These are phyloP conservation scores for Draba incana DNA, from an alignment of 345 rosid species.

Conservation along the genomic window DNA sequence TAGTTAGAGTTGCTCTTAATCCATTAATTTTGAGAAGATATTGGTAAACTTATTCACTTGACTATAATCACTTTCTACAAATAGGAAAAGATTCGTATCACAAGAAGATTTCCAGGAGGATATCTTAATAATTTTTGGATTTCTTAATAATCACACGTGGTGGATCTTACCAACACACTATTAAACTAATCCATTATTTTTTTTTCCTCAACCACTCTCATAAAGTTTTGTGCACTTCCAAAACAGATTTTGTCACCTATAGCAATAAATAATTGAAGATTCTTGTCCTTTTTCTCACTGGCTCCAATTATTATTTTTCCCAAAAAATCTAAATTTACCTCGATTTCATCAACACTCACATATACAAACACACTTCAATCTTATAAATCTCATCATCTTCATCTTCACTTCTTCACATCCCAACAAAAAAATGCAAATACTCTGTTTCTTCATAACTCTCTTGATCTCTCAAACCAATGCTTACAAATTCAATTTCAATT, in stretches of 20 bases:
- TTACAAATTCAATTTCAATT: conserved; percentile 31
- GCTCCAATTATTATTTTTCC: background rate
- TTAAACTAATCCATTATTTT: background rate
- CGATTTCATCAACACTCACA: conserved; percentile 21
- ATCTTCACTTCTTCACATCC: conserved; percentile 3
- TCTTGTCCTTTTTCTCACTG: background rate
- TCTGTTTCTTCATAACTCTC: conserved; percentile 19
- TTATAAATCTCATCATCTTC: conserved; percentile 25
- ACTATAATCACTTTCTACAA: too few species aligned
- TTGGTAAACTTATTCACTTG: too few species aligned
- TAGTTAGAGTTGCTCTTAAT: too few species aligned
- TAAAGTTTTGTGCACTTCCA: background rate
- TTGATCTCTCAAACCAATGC: conserved; percentile 11
- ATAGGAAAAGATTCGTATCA: too few species aligned
- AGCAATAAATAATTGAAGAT: background rate
- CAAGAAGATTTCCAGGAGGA: too few species aligned
- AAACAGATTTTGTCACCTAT: conserved; percentile 19
- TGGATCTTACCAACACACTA: too few species aligned
- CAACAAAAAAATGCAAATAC: conserved; percentile 13
- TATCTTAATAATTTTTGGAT: too few species aligned
- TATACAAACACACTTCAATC: background rate
- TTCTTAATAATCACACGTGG: too few species aligned
- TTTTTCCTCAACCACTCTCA: too few species aligned
- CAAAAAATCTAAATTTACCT: background rate
- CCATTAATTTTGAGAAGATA: too few species aligned